phyloP scores from a whole-genome alignment of 371 early-diverging fungal genomes.

The Cladochytrium tenue region DNA sequence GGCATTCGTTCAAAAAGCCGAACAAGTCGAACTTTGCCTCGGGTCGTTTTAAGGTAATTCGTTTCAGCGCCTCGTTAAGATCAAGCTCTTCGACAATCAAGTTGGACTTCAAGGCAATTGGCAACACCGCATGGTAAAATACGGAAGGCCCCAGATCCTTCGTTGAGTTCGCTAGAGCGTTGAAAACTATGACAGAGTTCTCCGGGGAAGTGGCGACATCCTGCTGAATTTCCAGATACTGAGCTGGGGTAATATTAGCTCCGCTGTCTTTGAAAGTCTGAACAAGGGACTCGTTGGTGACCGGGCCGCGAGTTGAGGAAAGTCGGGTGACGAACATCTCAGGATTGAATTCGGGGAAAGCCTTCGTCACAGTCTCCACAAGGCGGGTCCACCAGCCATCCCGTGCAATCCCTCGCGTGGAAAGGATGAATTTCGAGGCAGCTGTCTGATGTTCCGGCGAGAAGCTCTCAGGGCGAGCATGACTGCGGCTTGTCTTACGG shows the following conservation, averaged over 20 bases:
- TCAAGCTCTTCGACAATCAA: constrained; percentile 7
- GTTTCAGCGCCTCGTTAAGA: constrained; percentile 12
- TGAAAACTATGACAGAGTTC: background rate
- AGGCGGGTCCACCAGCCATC: constrained; percentile 18
- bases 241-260: background rate
- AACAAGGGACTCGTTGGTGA: constrained; percentile 4
- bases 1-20: constrained; percentile 18
- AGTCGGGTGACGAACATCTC: constrained; percentile 7
- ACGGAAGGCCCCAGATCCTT: background rate
- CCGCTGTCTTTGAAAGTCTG: constrained; percentile 6
- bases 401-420: background rate
- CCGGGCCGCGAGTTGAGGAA: background rate
- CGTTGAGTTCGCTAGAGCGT: background rate
- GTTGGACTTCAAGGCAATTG: background rate
- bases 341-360: constrained; percentile 7
- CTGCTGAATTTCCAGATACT: background rate
- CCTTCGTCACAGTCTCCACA: background rate
- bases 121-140: background rate
- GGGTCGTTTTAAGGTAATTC: constrained; percentile 2
- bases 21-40: constrained; percentile 14
- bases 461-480: background rate
- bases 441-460: constrained; percentile 12
- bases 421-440: constrained; percentile 1
- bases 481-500: background rate
- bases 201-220: background rate